Evolutionary conservation across 345 rosid genomes (phyloP).

Genomic region (Ceriops tagal): DNA sequence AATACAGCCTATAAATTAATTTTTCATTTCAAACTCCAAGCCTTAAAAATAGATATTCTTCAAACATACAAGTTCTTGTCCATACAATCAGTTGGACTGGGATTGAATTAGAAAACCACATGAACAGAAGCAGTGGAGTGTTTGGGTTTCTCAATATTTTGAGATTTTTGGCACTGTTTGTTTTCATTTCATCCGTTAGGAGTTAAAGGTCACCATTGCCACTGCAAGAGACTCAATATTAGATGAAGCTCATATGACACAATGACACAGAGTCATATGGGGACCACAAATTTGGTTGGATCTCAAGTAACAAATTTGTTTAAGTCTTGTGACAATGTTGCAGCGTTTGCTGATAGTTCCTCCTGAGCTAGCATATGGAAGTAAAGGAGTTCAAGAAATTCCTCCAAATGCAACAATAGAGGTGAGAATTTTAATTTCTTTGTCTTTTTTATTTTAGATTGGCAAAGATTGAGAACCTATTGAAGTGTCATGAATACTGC

Average conservation of each 20-base stretch:
- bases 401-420: constrained; percentile 97
- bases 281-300: constrained; percentile 1
- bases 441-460: not conserved
- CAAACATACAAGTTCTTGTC: not conserved
- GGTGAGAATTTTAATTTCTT: constrained; percentile 36
- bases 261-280: not conserved
- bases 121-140: not conserved
- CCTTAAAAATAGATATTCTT: not conserved
- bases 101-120: too few relatives aligned
- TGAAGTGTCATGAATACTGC: not conserved
- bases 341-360: constrained; percentile 86
- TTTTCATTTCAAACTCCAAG: not conserved
- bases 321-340: not conserved
- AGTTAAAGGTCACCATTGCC: not conserved
- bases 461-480: not conserved
- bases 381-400: constrained; percentile 92
- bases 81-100: not conserved
- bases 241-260: not conserved
- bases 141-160: not conserved
- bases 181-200: not conserved
- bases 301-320: not conserved
- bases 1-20: too few relatives aligned
- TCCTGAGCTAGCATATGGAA: constrained; percentile 91
- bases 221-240: not conserved
- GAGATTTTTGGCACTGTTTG: not conserved